Evolutionary conservation across 2,329 filamentous ascomycete species (phyloP).

Genomic region (Penicillium sp.): DNA sequence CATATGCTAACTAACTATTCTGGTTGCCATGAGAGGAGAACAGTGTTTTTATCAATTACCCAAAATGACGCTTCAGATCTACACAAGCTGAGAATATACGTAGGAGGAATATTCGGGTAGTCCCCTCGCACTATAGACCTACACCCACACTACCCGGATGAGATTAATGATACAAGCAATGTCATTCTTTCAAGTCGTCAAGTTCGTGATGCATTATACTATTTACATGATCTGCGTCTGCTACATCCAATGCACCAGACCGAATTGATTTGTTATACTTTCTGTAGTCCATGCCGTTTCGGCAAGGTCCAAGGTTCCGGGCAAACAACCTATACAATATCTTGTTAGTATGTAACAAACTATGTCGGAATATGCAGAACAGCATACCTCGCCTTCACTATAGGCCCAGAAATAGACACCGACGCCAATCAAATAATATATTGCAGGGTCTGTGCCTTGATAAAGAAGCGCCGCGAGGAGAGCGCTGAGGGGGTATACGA

Average conservation of each 20-base stretch:
- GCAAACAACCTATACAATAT: constrained; percentile 58
- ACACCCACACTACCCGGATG: not conserved
- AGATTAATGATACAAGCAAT: not conserved
- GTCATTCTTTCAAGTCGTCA: not conserved
- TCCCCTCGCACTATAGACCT: not conserved
- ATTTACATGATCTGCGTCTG: constrained; percentile 18
- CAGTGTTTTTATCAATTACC: not conserved
- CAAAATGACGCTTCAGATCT: not conserved
- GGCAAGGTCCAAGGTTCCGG: constrained; percentile 69
- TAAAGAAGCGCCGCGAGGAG: constrained; percentile 77
- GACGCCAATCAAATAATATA: constrained; percentile 88
- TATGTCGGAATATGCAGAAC: not conserved
- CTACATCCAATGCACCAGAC: constrained; percentile 11
- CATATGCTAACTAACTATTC: not conserved
- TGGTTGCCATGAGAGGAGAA: not conserved
- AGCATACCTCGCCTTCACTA: constrained; percentile 87
- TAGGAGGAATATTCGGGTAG: too few species aligned
- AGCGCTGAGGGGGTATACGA: constrained; percentile 75
- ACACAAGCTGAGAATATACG: not conserved
- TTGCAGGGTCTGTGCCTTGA: constrained; percentile 84
- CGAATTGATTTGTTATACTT: constrained; percentile 25
- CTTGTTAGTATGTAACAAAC: not conserved
- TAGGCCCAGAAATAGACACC: constrained; percentile 94
- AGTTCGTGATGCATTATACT: constrained; percentile 5
- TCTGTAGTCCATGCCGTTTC: constrained; percentile 42